phyloP scores from a whole-genome alignment of 2,329 filamentous ascomycete species.

The Aureobasidium sp. region DNA sequence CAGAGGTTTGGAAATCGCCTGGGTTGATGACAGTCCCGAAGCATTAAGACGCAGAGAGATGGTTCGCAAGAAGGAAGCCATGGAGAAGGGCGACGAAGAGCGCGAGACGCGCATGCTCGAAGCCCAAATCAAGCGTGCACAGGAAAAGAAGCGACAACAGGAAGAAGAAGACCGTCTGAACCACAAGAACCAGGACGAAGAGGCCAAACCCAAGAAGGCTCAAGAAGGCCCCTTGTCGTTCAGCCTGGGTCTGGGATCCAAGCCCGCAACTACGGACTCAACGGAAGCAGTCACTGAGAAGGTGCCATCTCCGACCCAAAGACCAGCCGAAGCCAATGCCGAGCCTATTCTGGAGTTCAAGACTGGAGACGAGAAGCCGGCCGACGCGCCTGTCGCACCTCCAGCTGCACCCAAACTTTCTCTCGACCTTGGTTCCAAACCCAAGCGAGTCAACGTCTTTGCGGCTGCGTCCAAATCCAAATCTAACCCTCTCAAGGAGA shows the following conservation, averaged over 20 bases:
- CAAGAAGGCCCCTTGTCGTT: constrained; percentile 27
- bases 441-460: constrained; percentile 63
- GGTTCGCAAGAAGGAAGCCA: constrained; percentile 69
- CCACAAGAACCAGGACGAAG: constrained; percentile 26
- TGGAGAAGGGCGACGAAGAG: constrained; percentile 87
- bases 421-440: constrained; percentile 56
- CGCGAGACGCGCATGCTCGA: constrained; percentile 73
- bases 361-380: constrained; percentile 1
- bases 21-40: constrained; percentile 87
- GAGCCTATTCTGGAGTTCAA: neutral
- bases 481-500: constrained; percentile 63
- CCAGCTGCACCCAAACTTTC: constrained; percentile 41
- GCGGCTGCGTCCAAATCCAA: constrained; percentile 36
- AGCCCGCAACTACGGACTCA: constrained; percentile 8
- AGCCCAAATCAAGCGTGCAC: constrained; percentile 73
- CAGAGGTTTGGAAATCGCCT: constrained; percentile 77
- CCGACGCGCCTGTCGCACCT: neutral
- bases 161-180: constrained; percentile 31
- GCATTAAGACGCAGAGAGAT: constrained; percentile 73
- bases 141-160: constrained; percentile 51
- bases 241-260: constrained; percentile 25
- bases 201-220: constrained; percentile 12
- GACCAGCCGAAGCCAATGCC: constrained; percentile 9
- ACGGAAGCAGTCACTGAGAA: constrained; percentile 11
- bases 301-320: constrained; percentile 9